Conservation (phyloP, 192 early-diverging fungal genomes). For the Backusella mclennaniae region DNA sequence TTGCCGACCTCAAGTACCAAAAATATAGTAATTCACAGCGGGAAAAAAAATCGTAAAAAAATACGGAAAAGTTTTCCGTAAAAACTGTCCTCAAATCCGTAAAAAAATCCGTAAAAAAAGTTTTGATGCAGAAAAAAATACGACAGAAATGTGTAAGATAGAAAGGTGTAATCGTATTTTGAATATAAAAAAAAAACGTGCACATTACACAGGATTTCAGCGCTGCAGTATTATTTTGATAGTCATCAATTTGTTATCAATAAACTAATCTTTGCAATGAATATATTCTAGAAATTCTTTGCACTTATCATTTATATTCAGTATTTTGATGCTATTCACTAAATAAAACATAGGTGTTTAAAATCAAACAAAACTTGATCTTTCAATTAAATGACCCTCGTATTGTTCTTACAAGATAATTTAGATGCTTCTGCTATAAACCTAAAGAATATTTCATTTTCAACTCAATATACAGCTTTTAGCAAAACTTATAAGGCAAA, state of each 20-base stretch:
- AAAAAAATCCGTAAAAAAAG: no score
- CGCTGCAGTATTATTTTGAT: not conserved
- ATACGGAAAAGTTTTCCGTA: no score
- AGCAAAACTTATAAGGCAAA: not conserved
- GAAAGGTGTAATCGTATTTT: not conserved
- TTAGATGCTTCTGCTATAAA: not conserved
- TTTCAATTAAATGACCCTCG: not conserved
- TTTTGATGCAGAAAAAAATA: no score
- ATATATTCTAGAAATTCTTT: not conserved
- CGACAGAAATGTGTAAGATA: not conserved
- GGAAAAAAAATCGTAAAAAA: no score
- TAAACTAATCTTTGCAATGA: not conserved
- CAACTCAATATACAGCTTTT: not conserved
- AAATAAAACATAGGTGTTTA: not conserved
- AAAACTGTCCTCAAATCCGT: no score
- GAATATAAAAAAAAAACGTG: not conserved
- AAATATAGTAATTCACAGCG: not conserved
- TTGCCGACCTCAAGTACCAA: not conserved
- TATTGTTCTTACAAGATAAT: no score
- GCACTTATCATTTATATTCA: not conserved
- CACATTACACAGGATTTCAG: not conserved
- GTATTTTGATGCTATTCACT: not conserved
- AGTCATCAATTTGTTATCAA: not conserved
- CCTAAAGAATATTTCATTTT: not conserved
- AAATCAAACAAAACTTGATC: not conserved